Evolutionary conservation across 1,139 yeast species (phyloP).

Genomic region (Hansenula sp.): DNA sequence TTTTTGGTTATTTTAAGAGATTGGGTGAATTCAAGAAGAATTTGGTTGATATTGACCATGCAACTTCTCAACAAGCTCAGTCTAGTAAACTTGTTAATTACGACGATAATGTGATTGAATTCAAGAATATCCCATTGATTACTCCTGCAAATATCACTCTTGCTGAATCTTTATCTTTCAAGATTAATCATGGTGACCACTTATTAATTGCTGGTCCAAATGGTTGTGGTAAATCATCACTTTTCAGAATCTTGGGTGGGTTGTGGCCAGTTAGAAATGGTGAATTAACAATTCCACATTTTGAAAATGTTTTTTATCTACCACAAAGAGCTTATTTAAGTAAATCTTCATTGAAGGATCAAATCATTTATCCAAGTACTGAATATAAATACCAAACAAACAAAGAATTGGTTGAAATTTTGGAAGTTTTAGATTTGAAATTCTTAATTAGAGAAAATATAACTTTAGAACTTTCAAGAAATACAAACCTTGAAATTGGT

Average conservation of each 20-base stretch:
- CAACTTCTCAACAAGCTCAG: slow-evolving; percentile 14
- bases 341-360: slow-evolving; percentile 73
- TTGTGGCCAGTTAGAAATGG: slow-evolving; percentile 82
- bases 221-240: slow-evolving; percentile 92
- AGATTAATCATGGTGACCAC: slow-evolving; percentile 79
- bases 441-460: slow-evolving; percentile 43
- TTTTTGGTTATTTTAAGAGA: slow-evolving; percentile 80
- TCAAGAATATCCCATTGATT: slow-evolving; percentile 69
- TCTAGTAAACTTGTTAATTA: slow-evolving; percentile 29
- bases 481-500: slow-evolving; percentile 17
- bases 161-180: slow-evolving; percentile 62
- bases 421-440: slow-evolving; percentile 55
- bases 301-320: slow-evolving; percentile 69
- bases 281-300: slow-evolving; percentile 60
- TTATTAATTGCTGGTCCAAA: slow-evolving; percentile 91
- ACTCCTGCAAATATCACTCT: slow-evolving; percentile 84
- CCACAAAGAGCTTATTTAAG: slow-evolving; percentile 89
- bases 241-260: slow-evolving; percentile 88
- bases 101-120: slow-evolving; percentile 62
- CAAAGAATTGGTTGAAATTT: slow-evolving; percentile 56
- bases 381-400: slow-evolving; percentile 46
- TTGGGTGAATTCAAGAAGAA: slow-evolving; percentile 68
- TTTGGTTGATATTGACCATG: slow-evolving; percentile 47
- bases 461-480: slow-evolving; percentile 27
- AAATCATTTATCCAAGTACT: slow-evolving; percentile 80